A percentile compares a stretch with the other conserved stretches of the same genome.
Conservation (phyloP, 2,329 filamentous ascomycete genomes). For the Pyrenophora graminea region DNA sequence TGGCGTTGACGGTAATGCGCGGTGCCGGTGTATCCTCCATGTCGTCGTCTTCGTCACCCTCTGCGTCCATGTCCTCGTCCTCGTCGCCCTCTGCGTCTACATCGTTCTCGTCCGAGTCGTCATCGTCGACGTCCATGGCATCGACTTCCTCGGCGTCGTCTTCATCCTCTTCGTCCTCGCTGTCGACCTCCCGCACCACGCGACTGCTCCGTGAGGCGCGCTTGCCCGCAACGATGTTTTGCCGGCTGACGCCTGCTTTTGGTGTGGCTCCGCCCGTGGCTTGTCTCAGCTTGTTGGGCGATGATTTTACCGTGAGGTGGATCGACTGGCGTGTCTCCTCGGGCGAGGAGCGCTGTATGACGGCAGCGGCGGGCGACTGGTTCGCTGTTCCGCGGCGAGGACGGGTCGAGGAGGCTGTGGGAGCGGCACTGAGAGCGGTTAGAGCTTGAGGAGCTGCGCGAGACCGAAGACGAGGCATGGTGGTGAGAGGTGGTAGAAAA, state of each 20-base stretch:
- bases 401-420: slow-evolving; percentile 44
- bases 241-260: slow-evolving; percentile 39
- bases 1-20: slow-evolving; percentile 29
- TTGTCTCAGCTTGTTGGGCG: slow-evolving; percentile 54
- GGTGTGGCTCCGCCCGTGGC: slow-evolving; percentile 47
- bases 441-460: slow-evolving; percentile 40
- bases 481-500: slow-evolving; percentile 17
- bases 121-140: slow-evolving; percentile 47
- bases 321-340: slow-evolving; percentile 52
- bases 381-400: slow-evolving; percentile 44
- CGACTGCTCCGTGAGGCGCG: slow-evolving; percentile 46
- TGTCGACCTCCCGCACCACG: slow-evolving; percentile 47
- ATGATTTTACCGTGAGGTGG: slow-evolving; percentile 56
- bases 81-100: slow-evolving; percentile 43
- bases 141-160: slow-evolving; percentile 47
- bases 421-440: slow-evolving; percentile 41
- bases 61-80: slow-evolving; percentile 47
- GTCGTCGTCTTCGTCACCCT: slow-evolving; percentile 47
- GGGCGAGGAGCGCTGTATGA: slow-evolving; percentile 48
- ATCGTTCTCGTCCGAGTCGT: slow-evolving; percentile 47
- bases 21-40: slow-evolving; percentile 41
- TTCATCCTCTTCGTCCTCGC: slow-evolving; percentile 49
- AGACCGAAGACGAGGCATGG: slow-evolving; percentile 45
- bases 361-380: slow-evolving; percentile 40
- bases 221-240: slow-evolving; percentile 46